These are phyloP conservation scores for Russula abietina DNA, from an alignment of 768 basidiomycete genomes.

Conservation along the genomic window DNA sequence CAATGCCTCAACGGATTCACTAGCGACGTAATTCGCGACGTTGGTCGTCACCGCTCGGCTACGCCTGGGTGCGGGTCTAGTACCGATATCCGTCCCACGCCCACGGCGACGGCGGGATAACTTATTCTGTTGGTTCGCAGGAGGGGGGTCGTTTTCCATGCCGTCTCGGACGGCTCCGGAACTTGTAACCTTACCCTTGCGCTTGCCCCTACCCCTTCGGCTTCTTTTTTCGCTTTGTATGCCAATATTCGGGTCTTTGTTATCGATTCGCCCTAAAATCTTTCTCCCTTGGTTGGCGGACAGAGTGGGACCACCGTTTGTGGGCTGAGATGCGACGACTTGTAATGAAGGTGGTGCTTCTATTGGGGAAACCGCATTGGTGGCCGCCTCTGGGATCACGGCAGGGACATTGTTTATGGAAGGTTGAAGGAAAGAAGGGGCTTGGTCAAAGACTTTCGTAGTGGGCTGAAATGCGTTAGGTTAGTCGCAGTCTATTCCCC, in stretches of 20 bases:
- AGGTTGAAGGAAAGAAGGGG: neutral
- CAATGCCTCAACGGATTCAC: neutral
- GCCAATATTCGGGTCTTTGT: neutral
- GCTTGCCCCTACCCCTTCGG: conserved; percentile 4
- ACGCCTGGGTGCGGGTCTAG: neutral
- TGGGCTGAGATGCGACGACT: neutral
- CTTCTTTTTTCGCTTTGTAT: neutral
- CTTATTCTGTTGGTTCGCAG: neutral
- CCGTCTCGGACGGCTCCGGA: neutral
- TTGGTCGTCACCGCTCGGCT: neutral
- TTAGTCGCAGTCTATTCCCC: neutral
- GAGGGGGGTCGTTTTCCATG: conserved; percentile 12
- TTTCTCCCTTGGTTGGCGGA: neutral
- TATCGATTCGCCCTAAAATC: neutral
- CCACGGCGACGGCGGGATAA: neutral
- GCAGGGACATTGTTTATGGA: neutral
- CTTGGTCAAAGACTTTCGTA: neutral
- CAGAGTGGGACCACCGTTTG: neutral
- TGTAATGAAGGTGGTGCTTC: neutral
- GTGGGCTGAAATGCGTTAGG: neutral
- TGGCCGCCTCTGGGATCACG: neutral
- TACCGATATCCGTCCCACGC: neutral
- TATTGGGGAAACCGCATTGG: neutral
- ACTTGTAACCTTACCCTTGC: neutral
- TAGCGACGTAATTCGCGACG: neutral